Evolutionary conservation across 768 basidiomycete genomes (phyloP).

Genomic region (Mycena chlorophos): DNA sequence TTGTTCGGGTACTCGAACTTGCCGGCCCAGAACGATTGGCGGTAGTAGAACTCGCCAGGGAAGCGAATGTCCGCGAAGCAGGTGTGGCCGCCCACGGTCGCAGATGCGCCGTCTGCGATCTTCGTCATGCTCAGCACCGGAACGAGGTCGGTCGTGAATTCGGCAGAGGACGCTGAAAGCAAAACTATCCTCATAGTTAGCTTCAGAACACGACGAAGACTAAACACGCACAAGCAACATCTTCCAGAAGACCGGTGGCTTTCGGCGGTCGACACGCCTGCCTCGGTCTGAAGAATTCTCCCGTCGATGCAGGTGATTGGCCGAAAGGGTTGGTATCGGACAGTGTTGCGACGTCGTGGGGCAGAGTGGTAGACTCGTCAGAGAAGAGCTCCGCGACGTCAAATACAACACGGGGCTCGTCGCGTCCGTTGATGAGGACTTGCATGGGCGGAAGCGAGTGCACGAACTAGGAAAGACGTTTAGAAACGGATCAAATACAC

Average conservation of each 20-base stretch:
- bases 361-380: neutral
- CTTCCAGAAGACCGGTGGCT: neutral
- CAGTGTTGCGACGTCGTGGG: neutral
- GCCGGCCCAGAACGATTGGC: constrained; percentile 22
- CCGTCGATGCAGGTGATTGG: constrained; percentile 8
- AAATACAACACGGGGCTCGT: constrained; percentile 23
- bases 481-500: neutral
- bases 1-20: constrained; percentile 16
- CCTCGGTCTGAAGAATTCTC: constrained; percentile 7
- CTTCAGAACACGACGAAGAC: neutral
- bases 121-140: constrained; percentile 22
- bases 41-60: constrained; percentile 22
- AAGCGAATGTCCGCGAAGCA: constrained; percentile 19
- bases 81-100: neutral
- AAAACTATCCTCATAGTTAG: constrained; percentile 6
- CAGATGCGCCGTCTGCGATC: constrained; percentile 4
- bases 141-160: constrained; percentile 23
- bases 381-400: constrained; percentile 3
- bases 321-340: constrained; percentile 12
- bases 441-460: constrained; percentile 12
- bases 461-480: constrained; percentile 7
- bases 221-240: constrained; percentile 12
- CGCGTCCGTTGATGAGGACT: constrained; percentile 20
- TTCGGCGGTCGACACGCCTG: neutral
- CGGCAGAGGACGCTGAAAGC: constrained; percentile 16